Evolutionary conservation across 306 rosid genomes (phyloP).

Genomic region (Pyrus betulifolia): DNA sequence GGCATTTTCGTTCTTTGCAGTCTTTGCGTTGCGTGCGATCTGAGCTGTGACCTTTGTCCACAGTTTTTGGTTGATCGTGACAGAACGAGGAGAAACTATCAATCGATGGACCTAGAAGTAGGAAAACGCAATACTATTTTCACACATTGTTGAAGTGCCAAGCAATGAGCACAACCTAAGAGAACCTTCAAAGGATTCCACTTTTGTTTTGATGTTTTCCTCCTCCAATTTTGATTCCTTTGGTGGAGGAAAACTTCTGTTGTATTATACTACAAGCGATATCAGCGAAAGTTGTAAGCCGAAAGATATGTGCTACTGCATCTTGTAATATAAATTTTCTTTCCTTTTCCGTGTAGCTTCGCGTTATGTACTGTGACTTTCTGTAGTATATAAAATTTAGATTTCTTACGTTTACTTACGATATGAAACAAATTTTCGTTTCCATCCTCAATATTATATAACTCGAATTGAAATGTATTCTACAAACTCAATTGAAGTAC

Average conservation of each 20-base stretch:
- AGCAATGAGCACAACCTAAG: slow-evolving; percentile 6
- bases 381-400: neutral
- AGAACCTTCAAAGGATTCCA: neutral
- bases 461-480: neutral
- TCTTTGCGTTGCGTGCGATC: slow-evolving; percentile 45
- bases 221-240: slow-evolving; percentile 1
- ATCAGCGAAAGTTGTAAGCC: slow-evolving; percentile 2
- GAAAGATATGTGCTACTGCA: neutral
- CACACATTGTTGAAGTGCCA: slow-evolving; percentile 12
- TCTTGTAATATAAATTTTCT: neutral
- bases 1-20: slow-evolving; percentile 43
- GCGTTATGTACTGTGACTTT: neutral
- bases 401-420: neutral
- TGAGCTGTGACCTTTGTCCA: slow-evolving; percentile 24
- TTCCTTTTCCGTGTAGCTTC: neutral
- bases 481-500: neutral
- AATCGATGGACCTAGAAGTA: slow-evolving; percentile 2
- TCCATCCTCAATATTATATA: neutral
- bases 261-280: slow-evolving; percentile 17
- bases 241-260: slow-evolving; percentile 16
- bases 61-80: slow-evolving; percentile 14
- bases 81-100: slow-evolving; percentile 11
- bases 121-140: neutral
- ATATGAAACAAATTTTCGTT: neutral
- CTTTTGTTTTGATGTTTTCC: neutral